phyloP scores from a whole-genome alignment of 768 basidiomycete genomes.

The Rhizopogon roseolus region DNA sequence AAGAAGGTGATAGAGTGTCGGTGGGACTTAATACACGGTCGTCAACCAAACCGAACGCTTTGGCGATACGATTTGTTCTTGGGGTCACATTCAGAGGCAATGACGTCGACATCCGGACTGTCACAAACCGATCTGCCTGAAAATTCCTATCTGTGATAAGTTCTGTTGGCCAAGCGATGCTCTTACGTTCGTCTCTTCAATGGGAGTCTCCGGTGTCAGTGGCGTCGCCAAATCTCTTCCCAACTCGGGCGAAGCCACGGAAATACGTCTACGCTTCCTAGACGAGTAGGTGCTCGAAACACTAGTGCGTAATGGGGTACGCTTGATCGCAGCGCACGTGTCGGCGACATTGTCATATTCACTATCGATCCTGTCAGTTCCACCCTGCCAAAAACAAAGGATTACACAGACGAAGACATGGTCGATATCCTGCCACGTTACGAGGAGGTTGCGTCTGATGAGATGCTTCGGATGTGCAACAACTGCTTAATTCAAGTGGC shows the following conservation, averaged over 20 bases:
- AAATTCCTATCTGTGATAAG: neutral
- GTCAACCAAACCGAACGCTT: conserved; percentile 54
- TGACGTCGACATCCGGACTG: conserved; percentile 43
- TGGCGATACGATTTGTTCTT: conserved; percentile 62
- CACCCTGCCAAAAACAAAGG: neutral
- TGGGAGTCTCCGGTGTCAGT: conserved; percentile 9
- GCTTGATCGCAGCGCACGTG: conserved; percentile 27
- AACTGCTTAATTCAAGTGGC: neutral
- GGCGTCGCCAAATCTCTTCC: conserved; percentile 25
- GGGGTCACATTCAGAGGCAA: conserved; percentile 60
- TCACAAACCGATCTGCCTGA: conserved; percentile 60
- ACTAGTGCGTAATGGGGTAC: conserved; percentile 31
- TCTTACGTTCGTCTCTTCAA: conserved; percentile 26
- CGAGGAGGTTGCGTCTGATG: too few relatives aligned
- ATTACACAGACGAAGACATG: conserved; percentile 27
- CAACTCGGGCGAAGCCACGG: conserved; percentile 34
- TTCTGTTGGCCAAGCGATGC: neutral
- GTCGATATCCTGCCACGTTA: neutral
- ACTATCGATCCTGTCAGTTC: neutral
- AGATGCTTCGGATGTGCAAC: neutral
- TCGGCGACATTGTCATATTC: conserved; percentile 17
- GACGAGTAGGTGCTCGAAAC: conserved; percentile 36
- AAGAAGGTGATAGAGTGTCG: conserved; percentile 29
- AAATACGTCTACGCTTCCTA: conserved; percentile 38
- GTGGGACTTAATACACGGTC: conserved; percentile 51